Conservation (phyloP, 176 grass and related monocot species). For the Aegilops umbellulata region DNA sequence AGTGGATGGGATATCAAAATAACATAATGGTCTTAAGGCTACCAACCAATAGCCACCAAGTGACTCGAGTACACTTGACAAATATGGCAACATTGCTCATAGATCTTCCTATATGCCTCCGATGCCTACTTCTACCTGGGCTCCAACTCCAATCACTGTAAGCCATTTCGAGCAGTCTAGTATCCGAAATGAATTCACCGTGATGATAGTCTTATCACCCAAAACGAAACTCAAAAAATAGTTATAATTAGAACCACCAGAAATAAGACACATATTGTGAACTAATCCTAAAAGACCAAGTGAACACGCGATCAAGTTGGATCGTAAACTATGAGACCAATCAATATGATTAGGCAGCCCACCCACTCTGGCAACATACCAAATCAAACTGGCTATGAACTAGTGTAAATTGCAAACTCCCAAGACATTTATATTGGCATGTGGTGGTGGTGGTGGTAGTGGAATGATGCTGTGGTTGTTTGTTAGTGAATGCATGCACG, state of each 20-base stretch:
- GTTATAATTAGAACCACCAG: no score
- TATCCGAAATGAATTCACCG: background rate
- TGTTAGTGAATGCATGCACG: background rate
- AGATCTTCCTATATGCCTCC: background rate
- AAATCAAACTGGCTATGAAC: background rate
- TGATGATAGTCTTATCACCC: no score
- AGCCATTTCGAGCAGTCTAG: background rate
- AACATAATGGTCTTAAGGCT: no score
- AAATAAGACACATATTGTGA: rapidly evolving
- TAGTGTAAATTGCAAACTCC: background rate
- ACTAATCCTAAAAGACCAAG: no score
- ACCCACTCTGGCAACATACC: background rate
- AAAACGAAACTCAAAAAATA: no score
- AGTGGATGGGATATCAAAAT: no score
- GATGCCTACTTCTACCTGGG: background rate
- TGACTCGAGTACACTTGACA: no score
- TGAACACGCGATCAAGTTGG: background rate
- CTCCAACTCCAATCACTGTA: background rate
- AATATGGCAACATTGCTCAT: background rate
- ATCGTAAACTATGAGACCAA: background rate
- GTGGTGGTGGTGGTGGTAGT: background rate
- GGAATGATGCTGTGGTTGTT: background rate
- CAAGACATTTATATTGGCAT: background rate
- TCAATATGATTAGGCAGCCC: background rate
- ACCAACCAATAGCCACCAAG: no score